Conservation (phyloP, 139 green algal species). For the Pleodorina starrii region DNA sequence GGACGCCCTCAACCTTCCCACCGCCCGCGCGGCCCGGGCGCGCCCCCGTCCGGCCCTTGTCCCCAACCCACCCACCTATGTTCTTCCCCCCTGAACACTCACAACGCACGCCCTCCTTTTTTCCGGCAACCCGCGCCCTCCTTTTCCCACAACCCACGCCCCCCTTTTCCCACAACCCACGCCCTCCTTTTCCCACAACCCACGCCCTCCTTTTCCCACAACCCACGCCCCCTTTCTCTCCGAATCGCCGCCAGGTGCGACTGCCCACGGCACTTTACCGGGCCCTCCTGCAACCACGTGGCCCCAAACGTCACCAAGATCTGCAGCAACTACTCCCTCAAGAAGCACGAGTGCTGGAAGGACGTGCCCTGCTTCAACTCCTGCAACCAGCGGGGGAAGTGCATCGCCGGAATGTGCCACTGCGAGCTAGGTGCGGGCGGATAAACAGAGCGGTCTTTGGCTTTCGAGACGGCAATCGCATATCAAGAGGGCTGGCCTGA, state of each 20-base stretch:
- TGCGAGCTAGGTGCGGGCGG: neutral
- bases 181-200: neutral
- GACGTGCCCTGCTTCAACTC: constrained; percentile 10
- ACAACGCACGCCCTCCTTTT: no score
- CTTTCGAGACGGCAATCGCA: no score
- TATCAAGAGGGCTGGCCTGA: no score
- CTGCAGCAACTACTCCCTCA: constrained; percentile 14
- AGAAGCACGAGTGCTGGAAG: neutral
- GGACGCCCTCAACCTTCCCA: no score
- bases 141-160: no score
- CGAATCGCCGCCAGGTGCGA: constrained; percentile 34
- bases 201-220: neutral
- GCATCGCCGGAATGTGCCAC: constrained; percentile 26
- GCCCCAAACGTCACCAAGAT: neutral
- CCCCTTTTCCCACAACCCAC: neutral
- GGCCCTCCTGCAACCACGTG: neutral
- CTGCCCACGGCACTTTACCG: constrained; percentile 27
- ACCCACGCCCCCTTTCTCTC: neutral
- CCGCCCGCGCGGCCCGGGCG: no score
- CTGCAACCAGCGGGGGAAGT: constrained; percentile 8
- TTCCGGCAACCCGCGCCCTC: no score
- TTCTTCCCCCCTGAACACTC: no score
- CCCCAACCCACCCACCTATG: no score
- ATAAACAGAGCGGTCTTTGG: no score
- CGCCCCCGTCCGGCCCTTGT: no score